Percentiles rank a stretch among this genome's conserved stretches.
phyloP scores from a whole-genome alignment of 805 yeast genomes.

The Nakazawaea peltata region DNA sequence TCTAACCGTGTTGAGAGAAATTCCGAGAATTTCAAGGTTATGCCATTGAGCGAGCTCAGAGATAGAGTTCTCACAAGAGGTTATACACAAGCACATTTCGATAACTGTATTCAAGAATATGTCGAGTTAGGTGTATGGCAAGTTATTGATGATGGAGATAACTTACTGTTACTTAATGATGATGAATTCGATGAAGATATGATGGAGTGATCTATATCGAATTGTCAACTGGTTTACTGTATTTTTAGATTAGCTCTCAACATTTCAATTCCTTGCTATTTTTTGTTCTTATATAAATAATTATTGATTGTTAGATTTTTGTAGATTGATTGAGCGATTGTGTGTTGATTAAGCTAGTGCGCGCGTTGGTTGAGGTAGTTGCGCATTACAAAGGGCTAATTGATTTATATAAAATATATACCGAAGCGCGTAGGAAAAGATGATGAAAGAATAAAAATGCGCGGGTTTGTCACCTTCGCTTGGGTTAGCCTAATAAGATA shows the following conservation, averaged over 20 bases:
- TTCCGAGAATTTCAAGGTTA: conserved; percentile 26
- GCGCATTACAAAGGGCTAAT: no score
- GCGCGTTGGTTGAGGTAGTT: no score
- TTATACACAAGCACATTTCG: conserved; percentile 71
- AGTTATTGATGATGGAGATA: conserved; percentile 60
- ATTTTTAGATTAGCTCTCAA: conserved; percentile 5
- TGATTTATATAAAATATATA: no score
- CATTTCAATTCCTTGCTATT: neutral
- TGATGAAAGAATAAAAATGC: no score
- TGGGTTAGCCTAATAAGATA: no score
- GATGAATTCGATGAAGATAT: conserved; percentile 27
- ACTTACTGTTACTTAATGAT: conserved; percentile 44
- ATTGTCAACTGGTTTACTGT: no score
- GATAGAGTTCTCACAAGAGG: conserved; percentile 73
- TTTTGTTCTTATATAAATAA: neutral
- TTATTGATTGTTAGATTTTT: no score
- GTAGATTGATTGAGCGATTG: no score
- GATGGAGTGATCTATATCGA: conserved; percentile 5
- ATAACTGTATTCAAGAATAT: conserved; percentile 70
- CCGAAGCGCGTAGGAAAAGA: no score
- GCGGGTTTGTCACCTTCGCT: no score
- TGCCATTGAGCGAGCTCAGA: conserved; percentile 41
- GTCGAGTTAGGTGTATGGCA: conserved; percentile 70
- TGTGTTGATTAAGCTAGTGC: no score
- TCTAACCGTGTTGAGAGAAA: conserved; percentile 31